These are phyloP conservation scores for Torulaspora delbrueckii DNA, from an alignment of 805 yeast genomes.

Conservation along the genomic window DNA sequence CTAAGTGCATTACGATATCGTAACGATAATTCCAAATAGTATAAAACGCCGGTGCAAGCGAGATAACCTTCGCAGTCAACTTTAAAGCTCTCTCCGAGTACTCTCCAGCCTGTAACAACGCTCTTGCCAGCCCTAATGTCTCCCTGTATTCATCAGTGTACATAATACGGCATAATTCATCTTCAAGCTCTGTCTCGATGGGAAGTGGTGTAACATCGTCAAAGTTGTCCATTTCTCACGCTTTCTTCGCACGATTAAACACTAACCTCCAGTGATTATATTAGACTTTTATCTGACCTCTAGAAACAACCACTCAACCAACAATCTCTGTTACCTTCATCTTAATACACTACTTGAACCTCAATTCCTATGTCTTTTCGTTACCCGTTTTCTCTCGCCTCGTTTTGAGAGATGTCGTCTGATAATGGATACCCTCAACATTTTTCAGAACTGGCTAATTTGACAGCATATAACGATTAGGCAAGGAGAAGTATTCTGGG, in stretches of 20 bases:
- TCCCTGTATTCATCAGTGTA: conserved; percentile 67
- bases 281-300: background rate
- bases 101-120: conserved; percentile 56
- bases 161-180: conserved; percentile 55
- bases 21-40: conserved; percentile 78
- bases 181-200: conserved; percentile 38
- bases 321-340: background rate
- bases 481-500: background rate
- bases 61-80: conserved; percentile 60
- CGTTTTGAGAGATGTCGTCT: background rate
- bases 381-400: background rate
- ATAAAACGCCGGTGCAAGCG: conserved; percentile 80
- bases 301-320: background rate
- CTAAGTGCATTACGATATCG: conserved; percentile 44
- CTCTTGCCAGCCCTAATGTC: conserved; percentile 58
- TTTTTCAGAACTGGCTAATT: background rate
- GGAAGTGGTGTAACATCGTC: conserved; percentile 44
- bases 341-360: background rate
- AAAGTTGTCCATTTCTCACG: conserved; percentile 31
- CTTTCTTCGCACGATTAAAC: background rate
- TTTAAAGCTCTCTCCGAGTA: conserved; percentile 65
- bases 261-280: background rate
- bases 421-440: background rate
- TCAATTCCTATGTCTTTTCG: background rate
- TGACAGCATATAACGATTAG: background rate